Evolutionary conservation across 176 grass and related monocot species (phyloP).

Genomic region (Canna indica): DNA sequence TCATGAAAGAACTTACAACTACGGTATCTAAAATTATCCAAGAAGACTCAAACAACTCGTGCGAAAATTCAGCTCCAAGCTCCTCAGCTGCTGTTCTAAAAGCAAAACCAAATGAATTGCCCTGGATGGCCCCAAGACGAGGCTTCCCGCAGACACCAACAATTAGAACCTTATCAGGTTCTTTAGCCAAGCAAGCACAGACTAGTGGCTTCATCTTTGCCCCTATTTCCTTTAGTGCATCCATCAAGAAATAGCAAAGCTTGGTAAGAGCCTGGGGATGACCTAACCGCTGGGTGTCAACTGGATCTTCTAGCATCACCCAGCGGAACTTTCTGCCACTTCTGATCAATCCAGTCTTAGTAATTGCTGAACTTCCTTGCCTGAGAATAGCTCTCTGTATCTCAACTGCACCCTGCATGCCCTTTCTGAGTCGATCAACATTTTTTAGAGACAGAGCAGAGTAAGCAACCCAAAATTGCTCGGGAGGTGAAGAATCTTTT

Average conservation of each 20-base stretch:
- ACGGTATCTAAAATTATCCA: slow-evolving; percentile 68
- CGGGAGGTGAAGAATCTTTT: slow-evolving; percentile 36
- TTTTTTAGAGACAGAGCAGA: slow-evolving; percentile 68
- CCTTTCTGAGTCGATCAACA: slow-evolving; percentile 56
- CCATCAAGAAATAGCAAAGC: slow-evolving; percentile 80
- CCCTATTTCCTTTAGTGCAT: slow-evolving; percentile 71
- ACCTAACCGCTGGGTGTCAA: slow-evolving; percentile 48
- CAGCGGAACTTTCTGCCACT: slow-evolving; percentile 79
- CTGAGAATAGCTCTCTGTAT: slow-evolving; percentile 75
- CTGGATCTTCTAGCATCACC: slow-evolving; percentile 77
- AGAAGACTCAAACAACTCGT: slow-evolving; percentile 84
- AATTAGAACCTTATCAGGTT: slow-evolving; percentile 53
- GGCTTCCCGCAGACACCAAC: slow-evolving; percentile 70
- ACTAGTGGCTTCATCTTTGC: slow-evolving; percentile 78
- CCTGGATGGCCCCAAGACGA: slow-evolving; percentile 67
- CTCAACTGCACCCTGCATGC: slow-evolving; percentile 72
- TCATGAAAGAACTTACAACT: slow-evolving; percentile 77
- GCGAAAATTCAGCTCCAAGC: slow-evolving; percentile 55
- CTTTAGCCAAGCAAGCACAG: slow-evolving; percentile 53
- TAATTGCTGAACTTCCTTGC: slow-evolving; percentile 78
- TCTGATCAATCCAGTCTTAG: slow-evolving; percentile 69
- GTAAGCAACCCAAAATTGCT: slow-evolving; percentile 78
- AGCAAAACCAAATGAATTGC: slow-evolving; percentile 63
- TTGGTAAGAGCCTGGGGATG: slow-evolving; percentile 80
- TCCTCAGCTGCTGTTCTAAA: slow-evolving; percentile 59